Base-by-base conservation (phyloP, 371 early-diverging fungal genomes). In the Apophysomyces elegans region DNA sequence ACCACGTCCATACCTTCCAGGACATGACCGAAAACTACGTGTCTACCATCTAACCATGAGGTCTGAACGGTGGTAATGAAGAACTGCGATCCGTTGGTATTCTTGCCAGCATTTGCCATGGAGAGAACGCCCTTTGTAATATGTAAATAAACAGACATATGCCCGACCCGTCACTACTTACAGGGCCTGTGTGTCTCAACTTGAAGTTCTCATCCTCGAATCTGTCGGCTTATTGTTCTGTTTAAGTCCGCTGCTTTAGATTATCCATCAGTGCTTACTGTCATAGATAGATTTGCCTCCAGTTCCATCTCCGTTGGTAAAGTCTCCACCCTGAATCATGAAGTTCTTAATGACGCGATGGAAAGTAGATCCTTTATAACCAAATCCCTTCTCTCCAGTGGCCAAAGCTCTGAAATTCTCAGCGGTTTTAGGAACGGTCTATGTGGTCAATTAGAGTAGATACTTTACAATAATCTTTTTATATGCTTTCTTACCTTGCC, bases 41-140 rank as follows among this genome's bases (percentile, higher is more conserved):
- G 96, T 61, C 86, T 88, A 57, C 88, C 90, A 79, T 96, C 91
- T 62, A 95, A 81, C 91, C 93, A 93, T 11, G 82, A 56, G 7
- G 94, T 93, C 68, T 77, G 75, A 63, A 86, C 88, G 50, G 95
- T 92, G 32, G 95, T 95, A 72, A 98, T 94, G 76, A 96, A 98
- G 86, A 99, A 98, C 86, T 99, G 99, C 61, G 96, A 95, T 26
- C 99, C 99, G 75, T 99, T 99, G 56, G 99, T 96, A 75, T 98
- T 80, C 66, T 84, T 77, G 56, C 97, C 99, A 63, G 94, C 84
- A 73, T 98, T 98, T 62, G 99, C 99, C 99, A 98, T 98, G 36
- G 92, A 91, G 45, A 98, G 83, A 43, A 93, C 81, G 43, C 96
- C 96, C 78, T 77, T 67, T 5, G 39, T 32, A 54, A 36, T 47